Evolutionary conservation across 352 stramenopile species (phyloP).

Genomic region (Phytophthora sp.): DNA sequence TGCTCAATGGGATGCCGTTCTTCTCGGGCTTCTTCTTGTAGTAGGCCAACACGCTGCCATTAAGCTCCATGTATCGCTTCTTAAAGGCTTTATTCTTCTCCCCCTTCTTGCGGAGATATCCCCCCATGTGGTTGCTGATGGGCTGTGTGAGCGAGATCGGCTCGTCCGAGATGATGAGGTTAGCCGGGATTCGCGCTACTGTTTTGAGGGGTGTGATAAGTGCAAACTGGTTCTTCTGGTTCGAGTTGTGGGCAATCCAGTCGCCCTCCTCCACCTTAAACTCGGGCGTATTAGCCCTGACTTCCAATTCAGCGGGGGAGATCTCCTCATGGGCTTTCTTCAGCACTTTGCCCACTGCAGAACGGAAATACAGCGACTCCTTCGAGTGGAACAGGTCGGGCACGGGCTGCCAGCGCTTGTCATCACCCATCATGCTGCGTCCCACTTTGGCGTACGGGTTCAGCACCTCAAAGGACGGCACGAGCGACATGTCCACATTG

Average conservation of each 20-base stretch:
- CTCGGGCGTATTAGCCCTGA: slow-evolving; percentile 89
- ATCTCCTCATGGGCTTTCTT: slow-evolving; percentile 84
- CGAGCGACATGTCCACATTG: slow-evolving; percentile 52
- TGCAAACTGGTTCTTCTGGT: slow-evolving; percentile 76
- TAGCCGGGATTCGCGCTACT: slow-evolving; percentile 72
- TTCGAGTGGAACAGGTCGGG: slow-evolving; percentile 80
- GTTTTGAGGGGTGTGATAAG: slow-evolving; percentile 87
- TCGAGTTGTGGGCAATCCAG: slow-evolving; percentile 86
- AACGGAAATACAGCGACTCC: slow-evolving; percentile 81
- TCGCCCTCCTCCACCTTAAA: slow-evolving; percentile 88
- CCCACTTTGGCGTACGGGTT: slow-evolving; percentile 78
- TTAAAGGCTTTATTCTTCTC: slow-evolving; percentile 88
- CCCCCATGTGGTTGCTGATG: slow-evolving; percentile 63
- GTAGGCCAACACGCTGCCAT: slow-evolving; percentile 73
- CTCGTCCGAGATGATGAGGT: slow-evolving; percentile 73
- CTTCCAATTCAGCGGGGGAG: slow-evolving; percentile 81
- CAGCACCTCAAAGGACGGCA: slow-evolving; percentile 75
- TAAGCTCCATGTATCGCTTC: slow-evolving; percentile 86
- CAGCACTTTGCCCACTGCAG: slow-evolving; percentile 71
- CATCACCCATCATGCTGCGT: slow-evolving; percentile 44
- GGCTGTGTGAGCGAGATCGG: slow-evolving; percentile 41
- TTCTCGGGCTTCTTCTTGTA: slow-evolving; percentile 90
- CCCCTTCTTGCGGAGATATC: slow-evolving; percentile 82
- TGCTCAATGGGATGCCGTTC: slow-evolving; percentile 69
- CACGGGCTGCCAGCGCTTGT: slow-evolving; percentile 83